These are phyloP conservation scores for Mycena maculata DNA, from an alignment of 768 basidiomycete genomes.

Conservation along the genomic window DNA sequence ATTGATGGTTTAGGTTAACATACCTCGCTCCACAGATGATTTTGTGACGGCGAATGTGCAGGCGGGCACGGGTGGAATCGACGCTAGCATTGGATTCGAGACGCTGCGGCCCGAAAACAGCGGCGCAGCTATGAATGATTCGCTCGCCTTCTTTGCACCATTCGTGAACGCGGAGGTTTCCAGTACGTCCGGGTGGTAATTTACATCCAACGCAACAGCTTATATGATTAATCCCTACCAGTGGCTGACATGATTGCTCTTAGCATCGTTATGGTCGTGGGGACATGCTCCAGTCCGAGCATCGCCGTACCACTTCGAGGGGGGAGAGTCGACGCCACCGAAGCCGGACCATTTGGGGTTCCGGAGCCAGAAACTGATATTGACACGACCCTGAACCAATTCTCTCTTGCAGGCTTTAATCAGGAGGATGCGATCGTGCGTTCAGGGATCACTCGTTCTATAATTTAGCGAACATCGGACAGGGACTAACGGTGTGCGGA, in stretches of 20 bases:
- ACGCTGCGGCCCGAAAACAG: slow-evolving; percentile 34
- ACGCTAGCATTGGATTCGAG: slow-evolving; percentile 41
- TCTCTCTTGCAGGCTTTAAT: slow-evolving; percentile 30
- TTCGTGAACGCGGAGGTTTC: slow-evolving; percentile 28
- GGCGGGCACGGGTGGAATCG: slow-evolving; percentile 39
- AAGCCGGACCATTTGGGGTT: slow-evolving; percentile 35
- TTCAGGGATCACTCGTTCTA: slow-evolving; percentile 5
- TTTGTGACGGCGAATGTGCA: slow-evolving; percentile 36
- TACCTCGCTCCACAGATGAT: slow-evolving; percentile 29
- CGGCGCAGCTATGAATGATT: slow-evolving; percentile 33
- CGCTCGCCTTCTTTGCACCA: slow-evolving; percentile 28
- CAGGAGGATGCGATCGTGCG: slow-evolving; percentile 34
- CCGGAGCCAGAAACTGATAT: slow-evolving; percentile 38
- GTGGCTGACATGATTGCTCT: slow-evolving; percentile 40
- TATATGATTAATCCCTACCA: not conserved
- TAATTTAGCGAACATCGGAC: not conserved
- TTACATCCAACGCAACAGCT: not conserved
- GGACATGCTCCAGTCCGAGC: slow-evolving; percentile 32
- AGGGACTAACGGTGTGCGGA: slow-evolving; percentile 32
- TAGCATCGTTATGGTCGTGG: slow-evolving; percentile 30
- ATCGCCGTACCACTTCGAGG: slow-evolving; percentile 33
- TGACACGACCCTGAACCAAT: slow-evolving; percentile 25
- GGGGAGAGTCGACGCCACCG: slow-evolving; percentile 39
- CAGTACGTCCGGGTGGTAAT: not conserved
- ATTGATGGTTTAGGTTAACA: not conserved